Conservation (phyloP, 2,329 filamentous ascomycete species). For the Pestalotiopsis fici region DNA sequence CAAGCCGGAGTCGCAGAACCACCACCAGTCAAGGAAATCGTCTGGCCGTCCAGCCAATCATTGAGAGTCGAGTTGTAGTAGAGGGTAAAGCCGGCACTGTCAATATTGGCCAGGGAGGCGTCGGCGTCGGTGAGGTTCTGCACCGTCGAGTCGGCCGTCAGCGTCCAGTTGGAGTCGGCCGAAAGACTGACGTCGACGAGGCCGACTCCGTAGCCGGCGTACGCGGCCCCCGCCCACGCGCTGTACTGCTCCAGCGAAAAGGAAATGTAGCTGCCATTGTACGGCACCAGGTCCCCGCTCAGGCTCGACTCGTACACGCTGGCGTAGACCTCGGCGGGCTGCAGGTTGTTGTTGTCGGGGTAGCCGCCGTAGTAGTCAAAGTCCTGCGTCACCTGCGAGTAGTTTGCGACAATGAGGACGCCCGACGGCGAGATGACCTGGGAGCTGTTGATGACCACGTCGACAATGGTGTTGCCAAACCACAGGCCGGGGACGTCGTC, state of each 20-base stretch:
- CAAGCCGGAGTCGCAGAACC: conserved; percentile 2
- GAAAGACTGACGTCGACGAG: background rate
- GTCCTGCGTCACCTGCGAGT: conserved; percentile 3
- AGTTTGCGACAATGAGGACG: conserved; percentile 5
- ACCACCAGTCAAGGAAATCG: background rate
- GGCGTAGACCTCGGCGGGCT: background rate
- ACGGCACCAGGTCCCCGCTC: background rate
- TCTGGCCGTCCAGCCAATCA: background rate
- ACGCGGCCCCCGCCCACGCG: background rate
- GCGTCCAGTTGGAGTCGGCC: conserved; percentile 4
- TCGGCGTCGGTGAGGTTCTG: conserved; percentile 5
- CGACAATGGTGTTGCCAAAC: conserved; percentile 8
- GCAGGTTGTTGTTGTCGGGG: conserved; percentile 1
- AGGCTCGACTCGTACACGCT: background rate
- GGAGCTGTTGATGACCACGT: conserved; percentile 1
- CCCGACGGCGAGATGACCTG: background rate
- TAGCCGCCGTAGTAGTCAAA: conserved; percentile 7
- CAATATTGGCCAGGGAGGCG: background rate
- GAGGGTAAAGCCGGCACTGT: conserved; percentile 1
- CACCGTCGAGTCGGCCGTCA: conserved; percentile 1
- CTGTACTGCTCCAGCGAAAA: background rate
- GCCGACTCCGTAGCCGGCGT: conserved; percentile 3
- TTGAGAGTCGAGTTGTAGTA: conserved; percentile 6
- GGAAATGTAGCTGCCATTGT: conserved; percentile 7
- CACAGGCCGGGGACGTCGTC: conserved; percentile 4